phyloP scores from a whole-genome alignment of 306 rosid species.

The Lathyrus sativus region DNA sequence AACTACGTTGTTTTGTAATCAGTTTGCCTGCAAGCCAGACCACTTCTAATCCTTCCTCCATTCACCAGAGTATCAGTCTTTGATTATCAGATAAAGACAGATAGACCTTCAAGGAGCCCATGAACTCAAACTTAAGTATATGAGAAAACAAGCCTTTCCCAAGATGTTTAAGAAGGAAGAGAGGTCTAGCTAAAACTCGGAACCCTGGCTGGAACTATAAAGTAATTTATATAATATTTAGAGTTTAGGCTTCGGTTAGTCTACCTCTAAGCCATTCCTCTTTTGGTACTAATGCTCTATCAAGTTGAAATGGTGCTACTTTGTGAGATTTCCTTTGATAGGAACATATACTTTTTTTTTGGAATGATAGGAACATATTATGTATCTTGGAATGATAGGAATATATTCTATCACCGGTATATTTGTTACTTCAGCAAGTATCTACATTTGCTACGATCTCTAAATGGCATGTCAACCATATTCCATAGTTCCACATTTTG shows the following conservation, averaged over 20 bases:
- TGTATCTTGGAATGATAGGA: neutral
- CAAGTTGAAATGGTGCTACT: constrained; percentile 4
- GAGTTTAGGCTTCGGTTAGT: constrained; percentile 19
- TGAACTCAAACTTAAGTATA: constrained; percentile 6
- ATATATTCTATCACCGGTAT: neutral
- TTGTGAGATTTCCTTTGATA: constrained; percentile 6
- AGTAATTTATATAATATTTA: neutral
- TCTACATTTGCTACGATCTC: neutral
- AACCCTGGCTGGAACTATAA: constrained; percentile 8
- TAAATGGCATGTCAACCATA: constrained; percentile 17
- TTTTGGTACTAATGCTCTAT: neutral
- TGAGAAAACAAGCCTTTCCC: neutral
- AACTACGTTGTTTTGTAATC: too few relatives aligned
- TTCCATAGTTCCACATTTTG: neutral
- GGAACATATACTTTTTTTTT: neutral
- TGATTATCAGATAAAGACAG: neutral
- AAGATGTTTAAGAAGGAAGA: constrained; percentile 5
- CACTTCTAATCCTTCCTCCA: neutral
- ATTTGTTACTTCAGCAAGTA: constrained; percentile 13
- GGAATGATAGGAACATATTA: too few relatives aligned
- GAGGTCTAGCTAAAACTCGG: constrained; percentile 3
- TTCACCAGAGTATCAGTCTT: constrained; percentile 1
- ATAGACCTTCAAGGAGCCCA: neutral
- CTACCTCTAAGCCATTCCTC: constrained; percentile 6
- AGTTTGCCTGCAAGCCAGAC: neutral